Conservation (phyloP, 495 filamentous ascomycete species). For the Talaromyces nanjingensis region DNA sequence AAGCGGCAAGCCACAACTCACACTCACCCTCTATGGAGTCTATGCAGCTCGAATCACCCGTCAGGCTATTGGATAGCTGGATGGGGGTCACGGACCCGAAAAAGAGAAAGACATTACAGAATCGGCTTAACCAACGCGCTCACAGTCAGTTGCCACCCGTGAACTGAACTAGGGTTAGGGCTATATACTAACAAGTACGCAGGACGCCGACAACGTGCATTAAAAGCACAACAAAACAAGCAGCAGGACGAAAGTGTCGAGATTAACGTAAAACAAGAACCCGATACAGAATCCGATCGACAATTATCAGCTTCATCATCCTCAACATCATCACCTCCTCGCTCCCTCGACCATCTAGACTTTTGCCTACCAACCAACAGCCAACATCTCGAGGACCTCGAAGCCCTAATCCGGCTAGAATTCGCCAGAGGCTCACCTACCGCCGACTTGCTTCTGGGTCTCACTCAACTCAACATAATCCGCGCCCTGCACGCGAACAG, state of each 20-base stretch:
- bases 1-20: not conserved
- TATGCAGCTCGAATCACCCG: not conserved
- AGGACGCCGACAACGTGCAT: constrained; percentile 7
- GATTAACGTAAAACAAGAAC: not conserved
- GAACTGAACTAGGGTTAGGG: not conserved
- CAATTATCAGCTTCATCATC: too few relatives aligned
- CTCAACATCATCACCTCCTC: not conserved
- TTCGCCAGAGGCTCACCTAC: constrained; percentile 18
- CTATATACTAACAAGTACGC: not conserved
- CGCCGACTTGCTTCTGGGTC: constrained; percentile 21
- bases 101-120: constrained; percentile 17
- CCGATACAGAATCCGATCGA: not conserved
- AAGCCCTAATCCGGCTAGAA: constrained; percentile 9
- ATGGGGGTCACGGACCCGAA: constrained; percentile 14
- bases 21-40: too few relatives aligned
- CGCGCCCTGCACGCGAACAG: constrained; percentile 20
- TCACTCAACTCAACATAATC: constrained; percentile 23
- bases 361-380: not conserved
- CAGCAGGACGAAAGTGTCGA: not conserved
- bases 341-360: not conserved
- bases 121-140: constrained; percentile 21
- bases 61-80: constrained; percentile 14
- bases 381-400: constrained; percentile 2
- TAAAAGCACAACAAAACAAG: not conserved
- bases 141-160: constrained; percentile 10